Evolutionary conservation across 2,329 filamentous ascomycete genomes (phyloP), one percentile per base, ranked within the genome.

Genomic region (Cadophora sp.): DNA sequence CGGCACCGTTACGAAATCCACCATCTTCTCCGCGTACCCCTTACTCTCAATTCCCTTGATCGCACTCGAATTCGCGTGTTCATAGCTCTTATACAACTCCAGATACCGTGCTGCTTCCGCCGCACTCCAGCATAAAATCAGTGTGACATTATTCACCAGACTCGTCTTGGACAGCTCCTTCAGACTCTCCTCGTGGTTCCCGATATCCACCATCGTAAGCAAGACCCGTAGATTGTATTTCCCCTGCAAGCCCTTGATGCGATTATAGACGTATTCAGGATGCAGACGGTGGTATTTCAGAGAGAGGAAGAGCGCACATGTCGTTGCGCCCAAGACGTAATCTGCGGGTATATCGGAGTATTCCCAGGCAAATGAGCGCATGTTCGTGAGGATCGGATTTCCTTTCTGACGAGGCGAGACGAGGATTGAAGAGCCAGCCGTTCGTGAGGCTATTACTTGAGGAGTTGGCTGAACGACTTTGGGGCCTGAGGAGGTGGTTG

Each of bases 231-330:
- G 85, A 72, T 89, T 91, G 81, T 96, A 98, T 80, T 92, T 93
- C 60, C 92, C 92, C 61, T 92, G 92, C 4, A 99, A 83, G 59
- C 89, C 88, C 62, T 91, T 90, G 73, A 99, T 96, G 66, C 96
- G 91, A 27, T 91, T 94, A 82, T 98, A 98, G 75, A 99, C 93
- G 82, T 99, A 99, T 80, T 99, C 96, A 0, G 96, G 96, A 77
- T 99, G 96, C 62, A 99, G 85, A 33, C 95, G 93, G 79, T 99
- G 96, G 79, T 99, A 99, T 79, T 98, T 99, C 64, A 99, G 86
- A 58, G 93, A 96, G 50, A 99, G 83, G 77, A 98, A 99, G 5
- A 99, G 84, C 0, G 93, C 94, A 75, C 95, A 97, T 7, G 94
- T 97, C 0, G 94, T 97, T 50, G 87, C 78, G 0, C 96, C 95